Evolutionary conservation across 208 protist species (phyloP), one percentile per base, ranked within the genome.

Genomic region (Ichthyophonus hoferi): DNA sequence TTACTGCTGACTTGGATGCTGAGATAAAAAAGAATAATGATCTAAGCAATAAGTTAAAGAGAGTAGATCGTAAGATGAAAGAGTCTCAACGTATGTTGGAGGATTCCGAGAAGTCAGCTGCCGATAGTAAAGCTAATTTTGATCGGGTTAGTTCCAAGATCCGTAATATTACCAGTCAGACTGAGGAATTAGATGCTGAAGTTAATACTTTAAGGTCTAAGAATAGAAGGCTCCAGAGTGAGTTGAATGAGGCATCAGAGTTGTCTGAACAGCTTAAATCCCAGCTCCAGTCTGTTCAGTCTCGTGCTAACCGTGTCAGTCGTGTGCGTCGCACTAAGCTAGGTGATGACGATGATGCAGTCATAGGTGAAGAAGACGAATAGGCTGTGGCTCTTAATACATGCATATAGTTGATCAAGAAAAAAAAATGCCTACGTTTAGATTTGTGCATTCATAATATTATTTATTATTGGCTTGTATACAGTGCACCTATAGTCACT

Each of bases 161-260:
- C 17, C 40, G 50, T 24, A 87, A 87, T 77, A 35, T 79, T 2
- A 3, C 1, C 7, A 14, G 40, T 24, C 58, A 78, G 33, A 77
- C 35, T 40, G 84, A 87, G 41, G 84, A 87, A 43, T 24, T 87
- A 1, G 84, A 87, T n/a, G 24, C 34, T n/a, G 84, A 87, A 43
- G 50, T 77, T 42, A 24, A 12, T 31, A n/a, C 40, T 33, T 40
- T 87, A 41, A 1, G 84, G 2, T 34, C n/a, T 38, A 78, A 77
- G 0, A 87, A 79, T 34, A 2, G 67, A 12, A 24, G 84, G 17
- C 33, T 77, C 2, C 58, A 81, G 58, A 77, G 34, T 14, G 84
- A 87, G 58, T 2, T 87, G 2, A 77, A 87, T 42, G 84, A 87
- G 41, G 50, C 40, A 2, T 37, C 41, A 14, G 84, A 87, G 40